These are phyloP conservation scores for Apiospora aurea DNA, from an alignment of 2,329 filamentous ascomycete genomes.

Conservation along the genomic window DNA sequence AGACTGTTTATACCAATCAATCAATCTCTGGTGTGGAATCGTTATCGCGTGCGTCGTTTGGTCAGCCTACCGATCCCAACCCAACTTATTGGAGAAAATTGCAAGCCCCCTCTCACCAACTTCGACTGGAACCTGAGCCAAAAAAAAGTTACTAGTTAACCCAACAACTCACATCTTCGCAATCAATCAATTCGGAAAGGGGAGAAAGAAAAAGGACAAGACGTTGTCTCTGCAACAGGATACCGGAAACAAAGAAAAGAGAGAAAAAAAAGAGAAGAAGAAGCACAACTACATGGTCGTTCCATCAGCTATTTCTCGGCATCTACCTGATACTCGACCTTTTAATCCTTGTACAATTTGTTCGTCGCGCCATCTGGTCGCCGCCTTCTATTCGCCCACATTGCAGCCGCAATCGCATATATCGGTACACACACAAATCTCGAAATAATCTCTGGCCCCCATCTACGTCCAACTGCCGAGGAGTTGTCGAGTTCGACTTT, in stretches of 20 bases:
- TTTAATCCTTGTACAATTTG: constrained; percentile 48
- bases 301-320: constrained; percentile 31
- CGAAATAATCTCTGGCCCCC: constrained; percentile 32
- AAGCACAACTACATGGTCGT: constrained; percentile 24
- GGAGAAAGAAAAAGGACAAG: constrained; percentile 39
- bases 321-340: constrained; percentile 28
- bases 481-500: constrained; percentile 24
- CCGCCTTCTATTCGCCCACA: constrained; percentile 35
- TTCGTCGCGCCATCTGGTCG: constrained; percentile 34
- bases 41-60: constrained; percentile 37
- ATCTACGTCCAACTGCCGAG: constrained; percentile 30
- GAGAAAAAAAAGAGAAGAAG: not conserved
- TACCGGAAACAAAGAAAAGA: constrained; percentile 16
- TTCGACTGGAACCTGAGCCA: constrained; percentile 27
- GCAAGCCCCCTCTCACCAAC: constrained; percentile 20
- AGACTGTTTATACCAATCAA: constrained; percentile 40
- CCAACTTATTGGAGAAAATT: constrained; percentile 33
- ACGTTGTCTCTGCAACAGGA: constrained; percentile 23
- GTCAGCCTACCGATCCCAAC: constrained; percentile 33
- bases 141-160: constrained; percentile 41
- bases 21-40: constrained; percentile 42
- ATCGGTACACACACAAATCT: constrained; percentile 32
- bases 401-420: constrained; percentile 34
- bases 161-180: constrained; percentile 33
- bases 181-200: constrained; percentile 35